These are phyloP conservation scores for Mollisia scopiformis DNA, from an alignment of 2,329 filamentous ascomycete genomes.

Conservation along the genomic window DNA sequence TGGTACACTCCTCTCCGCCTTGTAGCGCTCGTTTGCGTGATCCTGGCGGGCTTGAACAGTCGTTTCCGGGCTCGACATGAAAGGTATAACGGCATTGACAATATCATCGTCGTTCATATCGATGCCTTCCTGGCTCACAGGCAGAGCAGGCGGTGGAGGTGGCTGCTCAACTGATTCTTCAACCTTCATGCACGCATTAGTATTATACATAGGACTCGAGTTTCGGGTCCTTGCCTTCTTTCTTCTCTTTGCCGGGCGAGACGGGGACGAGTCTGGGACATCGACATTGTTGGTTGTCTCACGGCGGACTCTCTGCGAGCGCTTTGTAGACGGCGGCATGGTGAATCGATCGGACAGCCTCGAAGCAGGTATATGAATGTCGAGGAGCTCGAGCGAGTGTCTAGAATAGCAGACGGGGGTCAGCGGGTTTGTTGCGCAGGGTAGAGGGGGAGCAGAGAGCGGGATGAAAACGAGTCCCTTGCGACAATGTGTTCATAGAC, in stretches of 20 bases:
- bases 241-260: constrained; percentile 65
- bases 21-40: constrained; percentile 66
- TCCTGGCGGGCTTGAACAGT: constrained; percentile 63
- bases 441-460: constrained; percentile 13
- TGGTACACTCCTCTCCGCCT: constrained; percentile 62
- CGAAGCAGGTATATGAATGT: constrained; percentile 4
- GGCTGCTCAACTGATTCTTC: constrained; percentile 37
- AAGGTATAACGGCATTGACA: constrained; percentile 28
- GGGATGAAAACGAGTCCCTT: constrained; percentile 16
- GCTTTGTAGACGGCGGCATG: constrained; percentile 45
- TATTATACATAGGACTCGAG: not conserved
- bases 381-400: not conserved
- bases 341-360: constrained; percentile 4
- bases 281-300: constrained; percentile 36
- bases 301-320: constrained; percentile 40
- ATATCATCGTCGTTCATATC: constrained; percentile 53
- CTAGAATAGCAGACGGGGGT: not conserved
- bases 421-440: constrained; percentile 10
- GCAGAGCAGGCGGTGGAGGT: constrained; percentile 40
- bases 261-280: constrained; percentile 53
- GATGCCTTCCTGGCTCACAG: constrained; percentile 43
- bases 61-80: constrained; percentile 26
- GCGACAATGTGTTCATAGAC: constrained; percentile 27
- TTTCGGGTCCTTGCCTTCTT: constrained; percentile 55
- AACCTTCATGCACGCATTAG: constrained; percentile 13